phyloP scores from a whole-genome alignment of 2,329 filamentous ascomycete genomes.

The Microascus cirrosus region DNA sequence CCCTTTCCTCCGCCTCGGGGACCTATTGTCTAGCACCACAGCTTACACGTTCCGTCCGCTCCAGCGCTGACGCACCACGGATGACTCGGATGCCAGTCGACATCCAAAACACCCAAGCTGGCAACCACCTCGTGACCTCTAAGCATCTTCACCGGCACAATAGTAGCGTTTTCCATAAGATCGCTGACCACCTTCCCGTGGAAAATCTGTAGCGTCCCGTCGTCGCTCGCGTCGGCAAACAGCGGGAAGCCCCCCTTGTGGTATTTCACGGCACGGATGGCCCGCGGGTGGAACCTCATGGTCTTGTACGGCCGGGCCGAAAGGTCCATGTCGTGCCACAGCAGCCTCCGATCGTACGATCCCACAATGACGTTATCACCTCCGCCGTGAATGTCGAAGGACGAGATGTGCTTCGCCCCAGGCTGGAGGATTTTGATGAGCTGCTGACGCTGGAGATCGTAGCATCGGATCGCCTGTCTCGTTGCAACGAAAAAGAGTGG shows the following conservation, averaged over 20 bases:
- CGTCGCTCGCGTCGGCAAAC: conserved; percentile 91
- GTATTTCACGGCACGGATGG: conserved; percentile 80
- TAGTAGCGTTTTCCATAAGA: conserved; percentile 90
- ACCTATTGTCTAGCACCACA: conserved; percentile 46
- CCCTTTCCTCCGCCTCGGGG: neutral
- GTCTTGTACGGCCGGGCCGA: conserved; percentile 90
- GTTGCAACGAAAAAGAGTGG: conserved; percentile 95
- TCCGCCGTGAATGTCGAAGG: conserved; percentile 83
- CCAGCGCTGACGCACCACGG: conserved; percentile 93
- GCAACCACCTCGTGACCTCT: conserved; percentile 79
- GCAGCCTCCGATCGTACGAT: conserved; percentile 82
- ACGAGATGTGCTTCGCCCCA: conserved; percentile 86
- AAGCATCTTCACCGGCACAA: conserved; percentile 91
- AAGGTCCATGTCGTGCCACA: conserved; percentile 96
- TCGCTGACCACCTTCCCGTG: conserved; percentile 93
- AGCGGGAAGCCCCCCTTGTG: conserved; percentile 70
- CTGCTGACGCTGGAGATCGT: conserved; percentile 85
- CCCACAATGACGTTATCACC: conserved; percentile 92
- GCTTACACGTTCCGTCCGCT: conserved; percentile 80
- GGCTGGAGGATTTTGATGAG: conserved; percentile 89
- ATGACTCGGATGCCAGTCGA: conserved; percentile 92
- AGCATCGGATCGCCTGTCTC: conserved; percentile 83
- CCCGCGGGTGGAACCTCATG: conserved; percentile 85
- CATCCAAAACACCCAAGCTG: conserved; percentile 80
- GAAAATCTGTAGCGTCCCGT: conserved; percentile 91